Conservation (phyloP, 768 basidiomycete genomes). For the Tulasnella calospora region DNA sequence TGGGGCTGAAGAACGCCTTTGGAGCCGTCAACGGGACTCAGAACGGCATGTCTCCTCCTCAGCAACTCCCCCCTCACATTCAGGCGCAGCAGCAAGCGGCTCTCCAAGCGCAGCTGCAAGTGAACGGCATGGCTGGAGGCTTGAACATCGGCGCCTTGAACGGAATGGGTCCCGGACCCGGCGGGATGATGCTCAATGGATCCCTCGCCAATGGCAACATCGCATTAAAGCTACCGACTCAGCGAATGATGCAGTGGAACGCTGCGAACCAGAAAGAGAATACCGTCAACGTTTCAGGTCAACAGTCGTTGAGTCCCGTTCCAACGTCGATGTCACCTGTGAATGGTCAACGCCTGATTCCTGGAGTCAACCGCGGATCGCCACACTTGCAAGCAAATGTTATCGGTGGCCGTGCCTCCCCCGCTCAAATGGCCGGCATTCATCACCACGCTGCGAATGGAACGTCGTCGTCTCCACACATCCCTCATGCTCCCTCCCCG, state of each 20-base stretch:
- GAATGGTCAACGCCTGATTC: not conserved
- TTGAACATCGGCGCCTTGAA: slow-evolving; percentile 13
- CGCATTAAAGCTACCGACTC: slow-evolving; percentile 9
- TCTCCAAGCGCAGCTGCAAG: not conserved
- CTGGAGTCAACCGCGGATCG: slow-evolving; percentile 5
- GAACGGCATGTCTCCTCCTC: slow-evolving; percentile 15
- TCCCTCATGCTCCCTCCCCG: slow-evolving; percentile 3
- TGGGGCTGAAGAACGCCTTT: slow-evolving; percentile 20
- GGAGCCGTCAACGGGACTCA: slow-evolving; percentile 1
- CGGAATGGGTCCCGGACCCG: not conserved
- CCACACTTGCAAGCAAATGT: not conserved
- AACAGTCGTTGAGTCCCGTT: not conserved
- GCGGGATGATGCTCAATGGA: not conserved
- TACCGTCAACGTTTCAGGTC: not conserved
- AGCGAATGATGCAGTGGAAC: slow-evolving; percentile 21
- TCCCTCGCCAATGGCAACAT: slow-evolving; percentile 10
- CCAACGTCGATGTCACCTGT: slow-evolving; percentile 10
- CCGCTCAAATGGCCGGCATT: not conserved
- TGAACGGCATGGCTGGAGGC: slow-evolving; percentile 13
- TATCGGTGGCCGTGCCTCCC: not conserved
- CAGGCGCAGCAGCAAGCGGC: not conserved
- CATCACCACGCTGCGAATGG: not conserved
- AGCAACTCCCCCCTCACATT: not conserved
- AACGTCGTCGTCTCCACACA: slow-evolving; percentile 9
- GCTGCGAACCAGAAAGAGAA: slow-evolving; percentile 1